A percentile compares a stretch with the other conserved stretches of the same genome.
Evolutionary conservation across 2,329 filamentous ascomycete species (phyloP).

Genomic region (Aspergillus chevalieri): DNA sequence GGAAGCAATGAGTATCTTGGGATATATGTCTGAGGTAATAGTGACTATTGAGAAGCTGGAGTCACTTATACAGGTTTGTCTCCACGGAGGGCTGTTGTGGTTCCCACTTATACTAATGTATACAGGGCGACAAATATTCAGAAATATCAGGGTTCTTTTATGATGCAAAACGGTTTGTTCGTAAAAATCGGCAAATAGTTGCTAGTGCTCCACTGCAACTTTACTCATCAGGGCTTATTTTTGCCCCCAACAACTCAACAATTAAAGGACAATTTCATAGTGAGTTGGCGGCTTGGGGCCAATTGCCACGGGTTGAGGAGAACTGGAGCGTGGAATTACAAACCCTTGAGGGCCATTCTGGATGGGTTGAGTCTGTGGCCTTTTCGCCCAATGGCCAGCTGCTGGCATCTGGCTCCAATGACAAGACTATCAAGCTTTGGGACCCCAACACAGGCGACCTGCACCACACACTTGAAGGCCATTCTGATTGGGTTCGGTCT

Average conservation of each 20-base stretch:
- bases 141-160: neutral
- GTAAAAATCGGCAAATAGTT: conserved; percentile 8
- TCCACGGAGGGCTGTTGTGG: neutral
- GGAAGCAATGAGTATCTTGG: conserved; percentile 1
- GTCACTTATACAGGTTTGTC: neutral
- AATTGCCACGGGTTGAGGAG: conserved; percentile 8
- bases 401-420: no score
- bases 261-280: conserved; percentile 13
- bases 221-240: conserved; percentile 27
- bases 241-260: conserved; percentile 20
- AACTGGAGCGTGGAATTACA: conserved; percentile 6
- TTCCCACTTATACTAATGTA: neutral
- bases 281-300: conserved; percentile 3
- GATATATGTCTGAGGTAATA: conserved; percentile 1
- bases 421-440: no score
- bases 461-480: no score
- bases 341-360: neutral
- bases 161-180: no score
- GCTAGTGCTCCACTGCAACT: conserved; percentile 29
- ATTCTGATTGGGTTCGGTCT: no score
- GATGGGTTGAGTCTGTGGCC: neutral
- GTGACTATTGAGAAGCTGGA: neutral
- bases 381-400: no score
- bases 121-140: neutral
- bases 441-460: no score